Conservation (phyloP, 805 yeast species). For the Candida loeiensis region DNA sequence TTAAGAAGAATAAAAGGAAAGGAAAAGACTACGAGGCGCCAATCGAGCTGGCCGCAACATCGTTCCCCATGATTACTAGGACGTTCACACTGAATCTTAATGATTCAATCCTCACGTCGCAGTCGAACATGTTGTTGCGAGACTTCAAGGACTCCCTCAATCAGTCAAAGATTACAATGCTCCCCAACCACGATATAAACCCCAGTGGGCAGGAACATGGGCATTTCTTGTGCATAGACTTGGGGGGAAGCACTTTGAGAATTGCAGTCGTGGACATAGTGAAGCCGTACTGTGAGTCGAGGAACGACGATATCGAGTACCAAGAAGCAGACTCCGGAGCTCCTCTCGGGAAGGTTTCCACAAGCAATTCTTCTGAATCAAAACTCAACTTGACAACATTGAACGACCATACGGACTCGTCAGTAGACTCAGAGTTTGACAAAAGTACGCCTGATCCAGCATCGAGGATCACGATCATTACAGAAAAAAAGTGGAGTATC, state of each 20-base stretch:
- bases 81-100: slow-evolving; percentile 11
- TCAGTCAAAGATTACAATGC: slow-evolving; percentile 33
- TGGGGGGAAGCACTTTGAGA: slow-evolving; percentile 56
- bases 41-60: neutral
- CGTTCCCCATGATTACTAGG: neutral
- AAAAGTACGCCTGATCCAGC: slow-evolving; percentile 12
- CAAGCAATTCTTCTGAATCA: slow-evolving; percentile 7
- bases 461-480: slow-evolving; percentile 24
- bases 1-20: slow-evolving; percentile 7
- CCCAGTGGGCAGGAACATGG: slow-evolving; percentile 39
- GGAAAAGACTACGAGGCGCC: neutral
- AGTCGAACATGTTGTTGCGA: slow-evolving; percentile 10
- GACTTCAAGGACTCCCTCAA: slow-evolving; percentile 31
- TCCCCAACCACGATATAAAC: slow-evolving; percentile 35
- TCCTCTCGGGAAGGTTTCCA: slow-evolving; percentile 3
- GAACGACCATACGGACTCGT: slow-evolving; percentile 9
- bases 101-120: slow-evolving; percentile 10
- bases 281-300: neutral
- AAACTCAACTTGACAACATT: slow-evolving; percentile 8
- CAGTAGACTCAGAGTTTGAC: slow-evolving; percentile 6
- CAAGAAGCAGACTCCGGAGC: neutral
- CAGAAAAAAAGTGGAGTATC: slow-evolving; percentile 38
- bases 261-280: slow-evolving; percentile 35
- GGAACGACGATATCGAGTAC: neutral
- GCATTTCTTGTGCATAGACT: slow-evolving; percentile 45